Evolutionary conservation across 129 eudicot species (phyloP).

Genomic region (Gnaphalium uliginosum): DNA sequence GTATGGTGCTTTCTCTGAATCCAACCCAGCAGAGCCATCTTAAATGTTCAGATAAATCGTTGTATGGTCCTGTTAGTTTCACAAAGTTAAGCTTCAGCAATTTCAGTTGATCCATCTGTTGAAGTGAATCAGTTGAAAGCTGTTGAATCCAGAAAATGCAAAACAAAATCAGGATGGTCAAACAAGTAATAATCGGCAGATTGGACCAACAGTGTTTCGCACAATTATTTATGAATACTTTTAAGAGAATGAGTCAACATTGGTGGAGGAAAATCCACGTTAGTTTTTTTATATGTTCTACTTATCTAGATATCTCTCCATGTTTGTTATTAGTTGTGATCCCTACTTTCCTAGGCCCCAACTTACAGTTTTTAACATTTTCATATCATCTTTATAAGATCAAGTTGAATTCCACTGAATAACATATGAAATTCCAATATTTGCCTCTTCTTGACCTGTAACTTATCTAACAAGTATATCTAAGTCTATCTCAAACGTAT

Average conservation of each 20-base stretch:
- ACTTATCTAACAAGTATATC: background rate
- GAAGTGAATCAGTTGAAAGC: conserved; percentile 20
- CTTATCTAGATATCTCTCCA: too few species aligned
- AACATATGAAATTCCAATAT: too few species aligned
- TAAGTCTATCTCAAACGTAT: background rate
- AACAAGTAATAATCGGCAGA: background rate
- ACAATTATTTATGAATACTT: too few species aligned
- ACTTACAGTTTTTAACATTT: too few species aligned
- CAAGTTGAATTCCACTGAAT: too few species aligned
- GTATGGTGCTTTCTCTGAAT: conserved; percentile 9
- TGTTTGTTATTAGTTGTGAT: too few species aligned
- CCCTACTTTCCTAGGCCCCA: too few species aligned
- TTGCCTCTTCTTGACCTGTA: too few species aligned
- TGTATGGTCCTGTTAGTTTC: conserved; percentile 18
- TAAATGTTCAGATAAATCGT: conserved; percentile 26
- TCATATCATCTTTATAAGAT: too few species aligned
- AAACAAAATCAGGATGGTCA: background rate
- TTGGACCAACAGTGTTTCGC: background rate
- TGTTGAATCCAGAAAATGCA: background rate
- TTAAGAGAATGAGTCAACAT: too few species aligned
- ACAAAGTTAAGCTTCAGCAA: conserved; percentile 33
- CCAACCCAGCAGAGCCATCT: conserved; percentile 41
- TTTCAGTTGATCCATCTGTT: conserved; percentile 32
- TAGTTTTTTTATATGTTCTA: too few species aligned
- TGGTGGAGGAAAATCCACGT: too few species aligned